Conservation (phyloP, 306 rosid genomes). For the Cajanus cajan region DNA sequence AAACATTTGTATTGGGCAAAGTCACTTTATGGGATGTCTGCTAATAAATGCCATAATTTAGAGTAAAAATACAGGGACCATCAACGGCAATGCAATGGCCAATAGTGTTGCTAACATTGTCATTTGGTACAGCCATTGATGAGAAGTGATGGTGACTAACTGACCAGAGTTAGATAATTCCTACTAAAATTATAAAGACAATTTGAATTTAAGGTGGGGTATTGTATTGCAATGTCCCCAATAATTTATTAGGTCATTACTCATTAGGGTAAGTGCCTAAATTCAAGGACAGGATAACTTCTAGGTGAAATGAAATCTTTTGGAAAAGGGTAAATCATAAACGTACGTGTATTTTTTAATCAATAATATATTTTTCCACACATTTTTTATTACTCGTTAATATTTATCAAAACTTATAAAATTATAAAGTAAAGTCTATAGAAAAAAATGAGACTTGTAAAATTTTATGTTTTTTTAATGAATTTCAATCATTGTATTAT, state of each 20-base stretch:
- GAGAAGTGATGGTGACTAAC: constrained; percentile 5
- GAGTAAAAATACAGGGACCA: neutral
- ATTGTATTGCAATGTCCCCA: neutral
- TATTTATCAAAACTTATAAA: neutral
- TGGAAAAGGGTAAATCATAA: neutral
- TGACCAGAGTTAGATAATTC: neutral
- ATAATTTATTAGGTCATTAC: neutral
- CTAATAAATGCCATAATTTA: neutral
- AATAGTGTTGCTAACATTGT: neutral
- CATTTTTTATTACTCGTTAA: too few relatives aligned
- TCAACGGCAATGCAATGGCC: neutral
- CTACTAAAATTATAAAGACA: too few relatives aligned
- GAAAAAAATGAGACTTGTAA: neutral
- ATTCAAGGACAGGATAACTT: neutral
- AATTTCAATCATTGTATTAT: neutral
- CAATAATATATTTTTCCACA: too few relatives aligned
- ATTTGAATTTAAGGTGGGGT: neutral
- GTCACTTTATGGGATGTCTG: neutral
- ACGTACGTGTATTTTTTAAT: too few relatives aligned
- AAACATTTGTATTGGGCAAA: neutral
- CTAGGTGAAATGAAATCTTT: neutral
- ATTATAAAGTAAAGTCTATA: neutral
- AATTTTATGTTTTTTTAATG: neutral
- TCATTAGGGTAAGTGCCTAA: neutral
- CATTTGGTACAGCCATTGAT: neutral